phyloP scores from a whole-genome alignment of 2,329 filamentous ascomycete genomes.

The Coniochaeta sp. region DNA sequence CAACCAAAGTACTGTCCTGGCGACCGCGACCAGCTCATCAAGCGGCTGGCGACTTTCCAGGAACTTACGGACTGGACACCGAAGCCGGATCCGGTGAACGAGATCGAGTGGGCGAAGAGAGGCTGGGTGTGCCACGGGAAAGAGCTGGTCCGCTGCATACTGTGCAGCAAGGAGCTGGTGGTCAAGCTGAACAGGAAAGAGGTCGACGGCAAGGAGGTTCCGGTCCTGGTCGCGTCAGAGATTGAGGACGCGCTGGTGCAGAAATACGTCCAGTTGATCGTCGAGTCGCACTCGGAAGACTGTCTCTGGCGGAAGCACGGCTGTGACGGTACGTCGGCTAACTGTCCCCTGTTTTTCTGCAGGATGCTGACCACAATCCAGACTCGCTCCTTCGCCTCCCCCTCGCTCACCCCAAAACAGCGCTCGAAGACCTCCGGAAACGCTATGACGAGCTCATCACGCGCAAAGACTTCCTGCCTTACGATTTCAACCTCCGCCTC shows the following conservation, averaged over 20 bases:
- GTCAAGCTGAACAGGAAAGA: conserved; percentile 66
- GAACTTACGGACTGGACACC: conserved; percentile 91
- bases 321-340: conserved; percentile 62
- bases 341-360: neutral
- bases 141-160: conserved; percentile 77
- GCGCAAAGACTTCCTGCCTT: conserved; percentile 50
- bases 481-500: conserved; percentile 53
- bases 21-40: conserved; percentile 76
- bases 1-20: conserved; percentile 74
- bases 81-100: conserved; percentile 77
- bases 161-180: conserved; percentile 77
- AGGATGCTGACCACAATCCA: conserved; percentile 21
- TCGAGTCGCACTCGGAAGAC: conserved; percentile 67
- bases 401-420: conserved; percentile 52
- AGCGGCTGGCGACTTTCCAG: conserved; percentile 77
- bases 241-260: conserved; percentile 66
- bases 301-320: conserved; percentile 83
- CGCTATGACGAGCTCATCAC: conserved; percentile 58
- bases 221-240: conserved; percentile 50
- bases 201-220: conserved; percentile 45
- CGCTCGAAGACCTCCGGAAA: conserved; percentile 49
- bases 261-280: conserved; percentile 66
- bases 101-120: conserved; percentile 89
- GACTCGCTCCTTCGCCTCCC: conserved; percentile 55
- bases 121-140: conserved; percentile 83